Percentiles rank a stretch among this genome's conserved stretches.
Evolutionary conservation across 805 yeast species (phyloP).

Genomic region (Suhomyces emberorum): DNA sequence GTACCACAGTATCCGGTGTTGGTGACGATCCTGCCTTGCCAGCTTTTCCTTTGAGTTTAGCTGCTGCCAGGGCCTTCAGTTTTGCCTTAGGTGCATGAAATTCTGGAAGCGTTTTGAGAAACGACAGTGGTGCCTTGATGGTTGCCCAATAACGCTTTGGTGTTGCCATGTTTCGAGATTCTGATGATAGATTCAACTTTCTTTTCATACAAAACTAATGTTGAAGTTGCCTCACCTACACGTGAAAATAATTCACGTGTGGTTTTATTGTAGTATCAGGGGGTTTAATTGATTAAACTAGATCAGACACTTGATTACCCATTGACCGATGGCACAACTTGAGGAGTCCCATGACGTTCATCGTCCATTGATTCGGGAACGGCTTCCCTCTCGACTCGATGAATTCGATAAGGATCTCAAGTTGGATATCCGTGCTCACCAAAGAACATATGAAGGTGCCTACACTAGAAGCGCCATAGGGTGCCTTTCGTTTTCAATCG

Average conservation of each 20-base stretch:
- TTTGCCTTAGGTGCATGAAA: conserved; percentile 32
- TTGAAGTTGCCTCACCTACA: no score
- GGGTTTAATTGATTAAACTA: no score
- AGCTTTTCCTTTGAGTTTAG: conserved; percentile 13
- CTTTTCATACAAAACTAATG: no score
- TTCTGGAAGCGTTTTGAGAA: conserved; percentile 33
- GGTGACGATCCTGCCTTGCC: conserved; percentile 20
- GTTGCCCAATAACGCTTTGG: conserved; percentile 35
- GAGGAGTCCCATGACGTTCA: no score
- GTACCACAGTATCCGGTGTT: conserved; percentile 12
- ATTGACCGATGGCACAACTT: no score
- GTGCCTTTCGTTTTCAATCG: conserved; percentile 59
- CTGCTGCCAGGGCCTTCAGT: conserved; percentile 21
- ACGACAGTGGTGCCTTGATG: conserved; percentile 26
- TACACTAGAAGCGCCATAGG: conserved; percentile 72
- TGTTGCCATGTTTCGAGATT: conserved; percentile 25
- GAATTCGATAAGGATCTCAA: conserved; percentile 39
- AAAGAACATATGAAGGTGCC: conserved; percentile 83
- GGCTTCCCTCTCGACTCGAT: conserved; percentile 34
- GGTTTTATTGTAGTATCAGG: no score
- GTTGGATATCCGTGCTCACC: conserved; percentile 64
- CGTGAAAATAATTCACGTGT: no score
- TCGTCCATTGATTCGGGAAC: no score
- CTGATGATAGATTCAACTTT: not conserved
- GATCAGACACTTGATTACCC: no score